phyloP scores from a whole-genome alignment of 2,329 filamentous ascomycete species.

The Fusarium mangiferae region DNA sequence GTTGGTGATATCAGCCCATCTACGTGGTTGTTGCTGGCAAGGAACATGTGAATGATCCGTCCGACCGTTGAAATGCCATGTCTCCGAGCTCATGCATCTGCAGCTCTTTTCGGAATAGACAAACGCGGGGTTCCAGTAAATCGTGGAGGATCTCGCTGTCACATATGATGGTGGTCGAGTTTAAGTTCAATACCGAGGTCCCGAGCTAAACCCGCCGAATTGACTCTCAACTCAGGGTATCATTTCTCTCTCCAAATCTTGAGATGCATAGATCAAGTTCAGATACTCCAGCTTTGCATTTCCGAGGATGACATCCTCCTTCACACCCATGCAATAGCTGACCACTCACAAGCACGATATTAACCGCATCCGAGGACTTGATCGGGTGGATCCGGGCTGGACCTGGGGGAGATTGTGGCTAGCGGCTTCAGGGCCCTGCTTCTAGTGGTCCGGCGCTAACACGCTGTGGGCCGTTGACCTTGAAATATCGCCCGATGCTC shows the following conservation, averaged over 20 bases:
- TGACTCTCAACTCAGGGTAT: not conserved
- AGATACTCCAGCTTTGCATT: not conserved
- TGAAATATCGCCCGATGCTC: constrained; percentile 37
- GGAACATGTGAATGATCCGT: constrained; percentile 9
- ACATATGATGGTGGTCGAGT: not conserved
- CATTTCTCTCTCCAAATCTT: not conserved
- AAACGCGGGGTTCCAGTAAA: constrained; percentile 14
- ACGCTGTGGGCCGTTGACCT: constrained; percentile 34
- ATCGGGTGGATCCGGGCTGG: constrained; percentile 39
- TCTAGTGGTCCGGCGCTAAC: constrained; percentile 34
- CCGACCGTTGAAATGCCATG: not conserved
- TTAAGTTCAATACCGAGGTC: constrained; percentile 3
- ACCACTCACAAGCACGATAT: constrained; percentile 20
- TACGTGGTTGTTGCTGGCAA: not conserved
- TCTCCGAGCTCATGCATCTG: not conserved
- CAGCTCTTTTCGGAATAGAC: not conserved
- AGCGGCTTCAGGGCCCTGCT: constrained; percentile 21
- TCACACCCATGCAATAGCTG: not conserved
- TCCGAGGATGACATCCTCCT: not conserved
- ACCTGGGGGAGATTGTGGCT: constrained; percentile 27
- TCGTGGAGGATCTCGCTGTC: not conserved
- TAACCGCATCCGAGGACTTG: constrained; percentile 18
- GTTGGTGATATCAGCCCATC: not conserved
- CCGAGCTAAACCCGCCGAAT: constrained; percentile 23
- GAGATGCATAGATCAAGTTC: not conserved